phyloP scores from a whole-genome alignment of 2,329 filamentous ascomycete species.

The Aspergillus alliaceus region DNA sequence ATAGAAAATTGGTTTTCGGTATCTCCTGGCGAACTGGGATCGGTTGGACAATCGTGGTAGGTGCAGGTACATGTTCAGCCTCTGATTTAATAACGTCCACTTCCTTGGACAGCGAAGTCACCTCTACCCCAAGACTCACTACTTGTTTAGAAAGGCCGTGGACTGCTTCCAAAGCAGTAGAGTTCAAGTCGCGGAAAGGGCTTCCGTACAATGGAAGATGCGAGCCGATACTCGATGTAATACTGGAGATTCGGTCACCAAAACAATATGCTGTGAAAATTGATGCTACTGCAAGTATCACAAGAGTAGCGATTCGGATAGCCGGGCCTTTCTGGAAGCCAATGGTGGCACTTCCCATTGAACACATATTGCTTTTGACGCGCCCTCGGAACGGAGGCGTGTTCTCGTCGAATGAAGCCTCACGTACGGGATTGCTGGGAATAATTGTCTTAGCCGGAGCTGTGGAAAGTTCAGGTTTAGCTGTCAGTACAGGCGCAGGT shows the following conservation, averaged over 20 bases:
- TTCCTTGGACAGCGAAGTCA: constrained; percentile 33
- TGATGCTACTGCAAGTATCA: constrained; percentile 12
- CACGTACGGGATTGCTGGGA: constrained; percentile 13
- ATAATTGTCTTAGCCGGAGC: constrained; percentile 28
- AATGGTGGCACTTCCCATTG: background rate
- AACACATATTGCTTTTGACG: background rate
- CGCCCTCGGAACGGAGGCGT: background rate
- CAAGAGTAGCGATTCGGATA: constrained; percentile 6
- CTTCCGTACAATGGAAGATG: constrained; percentile 1
- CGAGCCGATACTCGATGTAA: constrained; percentile 18
- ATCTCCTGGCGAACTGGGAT: constrained; percentile 14
- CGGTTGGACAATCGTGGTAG: constrained; percentile 20
- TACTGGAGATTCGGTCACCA: constrained; percentile 10
- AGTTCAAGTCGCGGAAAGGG: constrained; percentile 21
- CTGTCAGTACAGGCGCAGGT: background rate
- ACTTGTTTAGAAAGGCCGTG: constrained; percentile 27
- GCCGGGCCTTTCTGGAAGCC: background rate
- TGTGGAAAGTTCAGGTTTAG: constrained; percentile 10
- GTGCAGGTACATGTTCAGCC: constrained; percentile 18
- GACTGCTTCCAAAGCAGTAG: constrained; percentile 24
- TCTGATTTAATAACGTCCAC: constrained; percentile 26
- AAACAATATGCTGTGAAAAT: constrained; percentile 14
- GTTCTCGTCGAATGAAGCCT: constrained; percentile 3
- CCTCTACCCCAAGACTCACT: constrained; percentile 27
- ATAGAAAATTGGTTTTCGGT: constrained; percentile 71